Evolutionary conservation across 2,329 filamentous ascomycete species (phyloP), one percentile per base, ranked within the genome.

Genomic region (Pestalotiopsis sp.): DNA sequence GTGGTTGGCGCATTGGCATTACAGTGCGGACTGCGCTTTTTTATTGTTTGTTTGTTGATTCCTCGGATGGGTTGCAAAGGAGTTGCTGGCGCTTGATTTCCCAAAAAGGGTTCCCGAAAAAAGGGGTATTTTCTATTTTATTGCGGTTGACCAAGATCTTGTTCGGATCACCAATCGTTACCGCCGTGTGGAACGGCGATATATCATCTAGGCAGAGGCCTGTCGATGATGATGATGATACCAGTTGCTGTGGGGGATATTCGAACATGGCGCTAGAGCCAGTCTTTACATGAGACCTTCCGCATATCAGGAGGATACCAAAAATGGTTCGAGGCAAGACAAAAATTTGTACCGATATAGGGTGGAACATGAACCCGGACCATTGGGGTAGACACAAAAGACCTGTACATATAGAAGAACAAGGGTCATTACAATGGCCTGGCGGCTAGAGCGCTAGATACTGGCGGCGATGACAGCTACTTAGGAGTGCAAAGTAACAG

Each of bases 371-470:
- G 20, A 31, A 52, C 5, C 20, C 20, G 57, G 64, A 3, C 17
- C 36, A 38, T 31, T n/a, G 25, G 20, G 31, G 52, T 45, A 49
- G 31, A 66, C 41, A 66, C 45, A 52, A 14, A 66, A 7, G 58
- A 25, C 45, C n/a, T 72, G 70, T 72, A 73, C 66, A 69, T 68
- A 59, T 73, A 73, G 68, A 36, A 9, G 31, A 70, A 67, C 23
- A 68, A 64, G 45, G 61, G 20, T 60, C 23, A 17, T 25, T 12
- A 39, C 14, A 52, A 49, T 13, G 56, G n/a, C 36, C 36, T 25
- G 14, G 17, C 6, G 17, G 31, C 56, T 66, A 58, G 64, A 66
- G 56, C 64, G 23, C 64, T 60, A 66, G 64, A 59, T 13, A 31
- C 17, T n/a, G 23, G 57, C 64, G 11, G 36, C 31, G n/a, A 23